A percentile compares a stretch with the other conserved stretches of the same genome.
Conservation (phyloP, 1,284 basidiomycete species). For the Fistulinella cinereoalba region DNA sequence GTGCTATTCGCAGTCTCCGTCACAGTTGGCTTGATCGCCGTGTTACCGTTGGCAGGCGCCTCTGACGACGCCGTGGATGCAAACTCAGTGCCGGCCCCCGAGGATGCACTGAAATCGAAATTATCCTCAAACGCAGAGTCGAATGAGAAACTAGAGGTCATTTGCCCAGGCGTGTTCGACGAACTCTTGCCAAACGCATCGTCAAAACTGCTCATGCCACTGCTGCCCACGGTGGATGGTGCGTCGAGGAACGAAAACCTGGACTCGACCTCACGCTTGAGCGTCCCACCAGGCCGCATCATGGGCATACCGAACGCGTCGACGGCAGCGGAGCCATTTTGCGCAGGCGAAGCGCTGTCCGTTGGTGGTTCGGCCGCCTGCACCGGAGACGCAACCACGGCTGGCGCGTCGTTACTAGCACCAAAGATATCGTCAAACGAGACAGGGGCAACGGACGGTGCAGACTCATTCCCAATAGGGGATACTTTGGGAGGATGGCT, state of each 20-base stretch:
- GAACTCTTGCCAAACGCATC: slow-evolving; percentile 62
- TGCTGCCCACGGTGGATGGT: slow-evolving; percentile 19
- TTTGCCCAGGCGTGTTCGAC: slow-evolving; percentile 34
- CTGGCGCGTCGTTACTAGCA: slow-evolving; percentile 5
- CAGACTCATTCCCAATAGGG: slow-evolving; percentile 17
- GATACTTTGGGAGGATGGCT: slow-evolving; percentile 19
- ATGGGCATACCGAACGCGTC: slow-evolving; percentile 34
- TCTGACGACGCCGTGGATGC: slow-evolving; percentile 21
- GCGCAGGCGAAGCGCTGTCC: slow-evolving; percentile 24
- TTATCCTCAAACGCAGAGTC: slow-evolving; percentile 82
- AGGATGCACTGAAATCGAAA: slow-evolving; percentile 72
- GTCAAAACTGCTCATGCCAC: slow-evolving; percentile 70
- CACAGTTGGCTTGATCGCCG: slow-evolving; percentile 13
- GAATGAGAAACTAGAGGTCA: slow-evolving; percentile 54
- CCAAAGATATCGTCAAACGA: slow-evolving; percentile 37
- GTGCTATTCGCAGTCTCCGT: slow-evolving; percentile 18
- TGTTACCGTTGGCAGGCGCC: slow-evolving; percentile 15
- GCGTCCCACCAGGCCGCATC: slow-evolving; percentile 11
- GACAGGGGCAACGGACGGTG: slow-evolving; percentile 20
- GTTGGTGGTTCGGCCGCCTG: slow-evolving; percentile 14
- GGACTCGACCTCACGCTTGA: slow-evolving; percentile 22
- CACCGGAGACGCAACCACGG: not conserved
- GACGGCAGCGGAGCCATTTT: slow-evolving; percentile 17
- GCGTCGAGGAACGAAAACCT: slow-evolving; percentile 22
- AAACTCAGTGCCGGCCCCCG: slow-evolving; percentile 35